A percentile compares a stretch with the other conserved stretches of the same genome.
Evolutionary conservation across 1,139 yeast species (phyloP).

Genomic region (Debaryomyces fabryi): DNA sequence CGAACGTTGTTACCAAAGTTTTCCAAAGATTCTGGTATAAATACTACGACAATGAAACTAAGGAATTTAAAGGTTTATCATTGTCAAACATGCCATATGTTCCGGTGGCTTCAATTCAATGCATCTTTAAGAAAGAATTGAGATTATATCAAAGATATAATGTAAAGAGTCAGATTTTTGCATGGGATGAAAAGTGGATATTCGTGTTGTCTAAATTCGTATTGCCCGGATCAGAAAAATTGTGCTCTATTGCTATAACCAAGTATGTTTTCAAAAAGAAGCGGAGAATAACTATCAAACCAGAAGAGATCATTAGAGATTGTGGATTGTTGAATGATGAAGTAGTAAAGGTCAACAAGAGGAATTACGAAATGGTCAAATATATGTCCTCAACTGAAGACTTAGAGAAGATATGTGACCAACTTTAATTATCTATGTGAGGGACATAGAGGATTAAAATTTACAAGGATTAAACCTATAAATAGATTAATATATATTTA

Average conservation of each 20-base stretch:
- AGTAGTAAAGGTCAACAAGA: constrained; percentile 42
- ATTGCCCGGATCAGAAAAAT: constrained; percentile 37
- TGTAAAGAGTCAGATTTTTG: constrained; percentile 61
- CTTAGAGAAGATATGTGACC: constrained; percentile 24
- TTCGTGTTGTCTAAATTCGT: constrained; percentile 69
- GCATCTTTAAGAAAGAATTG: constrained; percentile 73
- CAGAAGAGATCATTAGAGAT: constrained; percentile 56
- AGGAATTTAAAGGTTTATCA: constrained; percentile 29
- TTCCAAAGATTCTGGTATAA: constrained; percentile 54
- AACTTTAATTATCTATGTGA: constrained; percentile 5
- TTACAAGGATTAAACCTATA: not conserved
- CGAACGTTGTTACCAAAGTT: constrained; percentile 57
- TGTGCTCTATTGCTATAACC: constrained; percentile 68
- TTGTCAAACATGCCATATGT: constrained; percentile 58
- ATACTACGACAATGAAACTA: constrained; percentile 43
- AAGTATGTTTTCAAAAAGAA: constrained; percentile 77
- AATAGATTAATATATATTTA: not conserved
- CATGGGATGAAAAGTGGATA: constrained; percentile 91
- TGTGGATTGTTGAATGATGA: constrained; percentile 61
- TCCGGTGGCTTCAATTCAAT: constrained; percentile 76
- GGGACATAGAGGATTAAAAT: not conserved
- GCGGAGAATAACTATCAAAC: constrained; percentile 71
- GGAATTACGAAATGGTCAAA: constrained; percentile 31
- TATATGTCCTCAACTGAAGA: constrained; percentile 34
- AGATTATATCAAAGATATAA: constrained; percentile 62